Base-by-base conservation (phyloP, 2,329 filamentous ascomycete genomes). In the Neurospora sp. region DNA sequence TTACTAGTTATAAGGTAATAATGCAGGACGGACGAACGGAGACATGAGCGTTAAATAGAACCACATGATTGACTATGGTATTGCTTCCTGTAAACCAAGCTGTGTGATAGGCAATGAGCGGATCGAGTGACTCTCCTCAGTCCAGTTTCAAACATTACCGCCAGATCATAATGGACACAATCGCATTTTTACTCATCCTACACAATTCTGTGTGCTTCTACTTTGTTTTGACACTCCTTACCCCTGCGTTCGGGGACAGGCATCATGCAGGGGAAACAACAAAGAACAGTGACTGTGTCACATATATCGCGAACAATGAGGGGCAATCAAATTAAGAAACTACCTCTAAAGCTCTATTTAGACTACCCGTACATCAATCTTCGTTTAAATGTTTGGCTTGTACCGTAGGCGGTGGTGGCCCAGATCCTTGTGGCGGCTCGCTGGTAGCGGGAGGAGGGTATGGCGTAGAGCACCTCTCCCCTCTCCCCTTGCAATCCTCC, bases 391-490 rank as follows among this genome's bases (percentile, higher is more conserved):
- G 33, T 33, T 33, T 8, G 6, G 67, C 69, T 69, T 67, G 73
- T 36, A 36, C 73, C 17, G 39, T 71, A 38, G 62, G 71, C 41
- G 69, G 71, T 33, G 72, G 72, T 43, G 71, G 66, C 10, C 66
- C 68, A 68, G 71, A 73, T 17, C 46, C 33, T 28, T 69, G 70
- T 1, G 15, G 15, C 2, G 69, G 65, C 17, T 74, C 70, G 6
- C 3, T 52, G 57, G 23, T 5, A 39, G 66, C 65, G 57, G 19
- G n/a, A 41, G 38, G 67, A 19, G 33, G 36, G 46, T 74, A 73
- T 3, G 69, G 33, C 40, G n/a, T 46, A 46, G 41, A 46, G 41
- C 41, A 46, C 41, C 41, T 46, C 41, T 12, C 41, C 41, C 41
- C 40, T n/a, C 40, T 8, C 40, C 8, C 3, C 8, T 43, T 43